Evolutionary conservation across 2,329 filamentous ascomycete species (phyloP).

Genomic region (Penicillium sp.): DNA sequence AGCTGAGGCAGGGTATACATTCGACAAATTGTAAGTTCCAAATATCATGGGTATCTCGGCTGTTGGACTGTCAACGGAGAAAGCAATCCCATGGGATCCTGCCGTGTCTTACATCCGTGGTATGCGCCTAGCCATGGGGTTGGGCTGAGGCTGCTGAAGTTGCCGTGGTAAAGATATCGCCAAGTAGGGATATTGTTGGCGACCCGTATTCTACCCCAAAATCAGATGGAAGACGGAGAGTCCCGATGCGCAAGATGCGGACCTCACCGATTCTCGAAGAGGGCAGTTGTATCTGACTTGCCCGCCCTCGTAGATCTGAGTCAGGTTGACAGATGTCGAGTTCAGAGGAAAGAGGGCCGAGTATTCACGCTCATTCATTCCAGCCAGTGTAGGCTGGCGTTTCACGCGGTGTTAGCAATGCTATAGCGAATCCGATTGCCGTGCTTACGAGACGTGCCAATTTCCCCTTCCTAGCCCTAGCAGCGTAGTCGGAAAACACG

Average conservation of each 20-base stretch:
- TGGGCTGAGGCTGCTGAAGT: slow-evolving; percentile 43
- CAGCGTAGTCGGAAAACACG: slow-evolving; percentile 10
- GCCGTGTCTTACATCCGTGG: slow-evolving; percentile 34
- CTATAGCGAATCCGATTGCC: not conserved
- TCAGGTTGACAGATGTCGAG: not conserved
- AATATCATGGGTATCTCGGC: slow-evolving; percentile 16
- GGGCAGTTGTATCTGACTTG: slow-evolving; percentile 1
- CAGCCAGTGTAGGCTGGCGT: slow-evolving; percentile 8
- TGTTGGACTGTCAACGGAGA: not conserved
- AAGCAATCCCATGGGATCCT: no score
- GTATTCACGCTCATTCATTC: slow-evolving; percentile 2
- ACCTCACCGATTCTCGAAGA: slow-evolving; percentile 1
- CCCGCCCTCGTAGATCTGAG: not conserved
- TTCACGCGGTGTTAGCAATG: not conserved
- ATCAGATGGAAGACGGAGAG: not conserved
- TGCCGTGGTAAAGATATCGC: slow-evolving; percentile 44
- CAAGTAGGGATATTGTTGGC: slow-evolving; percentile 32
- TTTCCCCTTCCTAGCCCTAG: slow-evolving; percentile 4
- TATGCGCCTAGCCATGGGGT: slow-evolving; percentile 47
- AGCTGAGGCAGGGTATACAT: not conserved
- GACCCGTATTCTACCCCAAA: slow-evolving; percentile 1
- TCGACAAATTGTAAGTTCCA: slow-evolving; percentile 11
- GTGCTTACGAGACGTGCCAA: slow-evolving; percentile 6
- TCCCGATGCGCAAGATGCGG: not conserved
- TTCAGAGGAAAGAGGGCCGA: not conserved